Conservation (phyloP, 148 eudicot genomes). For the Nyssa sinensis region DNA sequence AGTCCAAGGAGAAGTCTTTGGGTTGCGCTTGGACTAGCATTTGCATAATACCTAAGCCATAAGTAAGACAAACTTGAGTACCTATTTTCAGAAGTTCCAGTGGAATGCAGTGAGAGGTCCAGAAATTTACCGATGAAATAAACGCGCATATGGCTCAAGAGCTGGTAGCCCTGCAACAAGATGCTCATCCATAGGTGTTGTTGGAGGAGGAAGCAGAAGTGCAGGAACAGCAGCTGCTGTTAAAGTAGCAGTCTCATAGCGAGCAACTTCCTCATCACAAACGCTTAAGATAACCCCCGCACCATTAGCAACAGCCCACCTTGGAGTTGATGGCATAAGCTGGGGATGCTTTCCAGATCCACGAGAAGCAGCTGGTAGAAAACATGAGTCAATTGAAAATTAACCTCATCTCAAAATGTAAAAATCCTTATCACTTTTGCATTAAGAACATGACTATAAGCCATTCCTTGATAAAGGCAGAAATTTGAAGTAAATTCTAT, state of each 20-base stretch:
- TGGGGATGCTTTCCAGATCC: conserved; percentile 98
- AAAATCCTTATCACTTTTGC: neutral
- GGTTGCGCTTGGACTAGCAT: conserved; percentile 97
- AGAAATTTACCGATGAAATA: conserved; percentile 77
- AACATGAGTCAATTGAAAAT: neutral
- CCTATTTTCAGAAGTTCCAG: neutral
- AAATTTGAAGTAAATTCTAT: neutral
- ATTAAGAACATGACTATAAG: neutral
- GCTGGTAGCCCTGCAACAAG: conserved; percentile 98
- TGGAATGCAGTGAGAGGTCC: conserved; percentile 10
- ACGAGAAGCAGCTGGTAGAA: conserved; percentile 51
- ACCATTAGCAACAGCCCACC: conserved; percentile 99
- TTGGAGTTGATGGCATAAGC: conserved; percentile 91
- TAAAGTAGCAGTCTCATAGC: conserved; percentile 93
- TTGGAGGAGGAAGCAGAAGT: conserved; percentile 97
- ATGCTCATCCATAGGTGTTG: conserved; percentile 95
- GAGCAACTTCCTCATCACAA: conserved; percentile 95
- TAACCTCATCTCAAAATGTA: neutral
- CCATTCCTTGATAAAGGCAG: neutral
- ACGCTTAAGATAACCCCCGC: conserved; percentile 99
- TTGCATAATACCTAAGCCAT: conserved; percentile 77
- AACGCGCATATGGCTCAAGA: conserved; percentile 94
- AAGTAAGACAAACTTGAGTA: conserved; percentile 7
- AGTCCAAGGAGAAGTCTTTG: conserved; percentile 96
- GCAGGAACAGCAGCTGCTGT: conserved; percentile 99